Evolutionary conservation across 1,139 yeast species (phyloP), one percentile per base, ranked within the genome.

Genomic region (Candida dubliniensis): DNA sequence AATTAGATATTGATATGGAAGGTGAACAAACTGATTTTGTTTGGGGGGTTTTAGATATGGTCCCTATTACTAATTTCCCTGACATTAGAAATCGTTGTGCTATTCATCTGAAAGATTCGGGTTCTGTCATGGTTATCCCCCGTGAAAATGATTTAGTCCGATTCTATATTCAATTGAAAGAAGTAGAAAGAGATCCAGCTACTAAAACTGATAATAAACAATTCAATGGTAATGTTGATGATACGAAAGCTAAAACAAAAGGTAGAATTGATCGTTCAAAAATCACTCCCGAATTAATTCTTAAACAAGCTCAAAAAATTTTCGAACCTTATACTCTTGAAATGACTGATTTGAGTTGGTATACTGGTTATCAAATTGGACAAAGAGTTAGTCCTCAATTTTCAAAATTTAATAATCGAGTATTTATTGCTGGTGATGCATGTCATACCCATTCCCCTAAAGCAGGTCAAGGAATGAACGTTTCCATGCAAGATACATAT

Each of bases 401-500:
- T 50, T 14, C 30, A 12, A 37, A 32, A 25, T 14, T 18, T 18
- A 18, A 13, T 51, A 50, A 54, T 40, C 53, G 67, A 13, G 64
- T 64, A 14, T 66, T 66, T 45, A 61, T 66, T 42, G 56, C 62
- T 38, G 71, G 71, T 11, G 71, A 66, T 47, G 71, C 70, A n/a
- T 60, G 68, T 40, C 70, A 65, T 49, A 64, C 70, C 4, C 69
- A 65, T 46, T 63, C 69, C 23, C 70, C 71, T 24, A 64, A 65
- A 47, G 71, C 71, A 32, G 71, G 69, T 30, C 71, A 66, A 47
- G 71, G 71, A 32, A 64, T 65, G 71, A 66, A 67, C 43, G 65
- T 60, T 27, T 47, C 50, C 15, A 47, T 47, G 50, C 47, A 45
- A 41, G 71, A 66, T 42, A 61, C 67, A 12, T 65, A 53, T 50